phyloP scores from a whole-genome alignment of 148 eudicot genomes.

The Diospyros kaki region DNA sequence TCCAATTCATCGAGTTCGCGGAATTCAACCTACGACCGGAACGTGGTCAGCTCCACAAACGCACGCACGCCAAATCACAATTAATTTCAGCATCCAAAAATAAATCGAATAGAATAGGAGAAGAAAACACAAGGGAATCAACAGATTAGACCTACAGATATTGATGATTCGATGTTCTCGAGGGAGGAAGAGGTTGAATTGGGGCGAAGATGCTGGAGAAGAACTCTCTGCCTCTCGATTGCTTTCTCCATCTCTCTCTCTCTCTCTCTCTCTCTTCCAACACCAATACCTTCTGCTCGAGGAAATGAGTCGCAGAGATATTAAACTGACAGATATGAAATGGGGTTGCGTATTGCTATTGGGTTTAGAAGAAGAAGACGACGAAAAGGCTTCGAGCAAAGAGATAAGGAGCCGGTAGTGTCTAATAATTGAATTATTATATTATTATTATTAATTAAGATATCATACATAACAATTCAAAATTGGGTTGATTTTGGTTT shows the following conservation, averaged over 20 bases:
- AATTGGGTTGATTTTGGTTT: no score
- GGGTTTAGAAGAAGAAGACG: no score
- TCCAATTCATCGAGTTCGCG: not conserved
- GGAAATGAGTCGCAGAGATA: no score
- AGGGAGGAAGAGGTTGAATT: constrained; percentile 30
- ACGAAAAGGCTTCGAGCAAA: no score
- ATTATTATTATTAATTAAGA: no score
- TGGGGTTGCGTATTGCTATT: no score
- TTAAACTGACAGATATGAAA: no score
- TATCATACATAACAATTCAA: no score
- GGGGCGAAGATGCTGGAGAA: constrained; percentile 61
- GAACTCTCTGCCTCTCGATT: constrained; percentile 57
- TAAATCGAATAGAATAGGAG: not conserved
- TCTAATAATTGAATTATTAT: no score
- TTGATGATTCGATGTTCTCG: constrained; percentile 36
- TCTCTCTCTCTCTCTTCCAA: constrained; percentile 4
- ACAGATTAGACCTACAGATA: constrained; percentile 40
- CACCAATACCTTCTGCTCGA: no score
- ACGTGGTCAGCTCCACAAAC: not conserved
- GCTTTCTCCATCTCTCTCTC: constrained; percentile 92
- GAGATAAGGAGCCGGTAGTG: no score
- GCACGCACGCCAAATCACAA: not conserved
- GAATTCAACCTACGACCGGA: not conserved
- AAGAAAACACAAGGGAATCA: not conserved
- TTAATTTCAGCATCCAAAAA: not conserved